phyloP scores from a whole-genome alignment of 345 rosid genomes.

The Gossypium thurberi region DNA sequence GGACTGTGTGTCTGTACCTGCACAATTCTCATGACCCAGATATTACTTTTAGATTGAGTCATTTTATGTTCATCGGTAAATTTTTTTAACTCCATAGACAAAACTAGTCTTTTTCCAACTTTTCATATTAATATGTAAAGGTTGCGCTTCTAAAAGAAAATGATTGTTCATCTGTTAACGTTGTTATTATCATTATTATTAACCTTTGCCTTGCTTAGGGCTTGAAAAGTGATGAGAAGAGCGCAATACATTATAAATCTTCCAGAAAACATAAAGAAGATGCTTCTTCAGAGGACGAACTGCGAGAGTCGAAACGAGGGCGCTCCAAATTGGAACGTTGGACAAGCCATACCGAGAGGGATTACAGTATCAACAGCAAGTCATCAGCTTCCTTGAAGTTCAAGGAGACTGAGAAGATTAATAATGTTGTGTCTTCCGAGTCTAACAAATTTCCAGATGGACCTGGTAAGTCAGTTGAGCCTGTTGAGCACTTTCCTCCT shows the following conservation, averaged over 20 bases:
- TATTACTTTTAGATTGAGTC: not conserved
- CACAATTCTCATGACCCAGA: not conserved
- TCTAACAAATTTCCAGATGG: conserved; percentile 28
- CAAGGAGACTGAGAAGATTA: conserved; percentile 47
- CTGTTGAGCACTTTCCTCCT: conserved; percentile 28
- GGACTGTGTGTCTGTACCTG: not conserved
- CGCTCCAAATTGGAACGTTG: conserved; percentile 91
- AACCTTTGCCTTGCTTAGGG: conserved; percentile 34
- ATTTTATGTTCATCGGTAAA: not conserved
- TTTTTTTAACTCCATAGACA: not conserved
- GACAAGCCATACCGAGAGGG: conserved; percentile 91
- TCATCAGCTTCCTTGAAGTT: conserved; percentile 54
- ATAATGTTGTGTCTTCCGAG: conserved; percentile 36
- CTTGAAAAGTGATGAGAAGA: conserved; percentile 40
- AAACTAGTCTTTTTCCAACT: not conserved
- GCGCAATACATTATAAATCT: conserved; percentile 33
- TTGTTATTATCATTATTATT: conserved; percentile 4
- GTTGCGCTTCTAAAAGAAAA: not conserved
- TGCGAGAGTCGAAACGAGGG: conserved; percentile 68
- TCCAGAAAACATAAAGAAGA: conserved; percentile 55
- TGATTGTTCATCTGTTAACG: conserved; percentile 2
- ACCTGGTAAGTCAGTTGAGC: conserved; percentile 30
- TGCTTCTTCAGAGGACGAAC: conserved; percentile 73
- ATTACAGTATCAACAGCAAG: conserved; percentile 45
- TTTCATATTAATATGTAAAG: not conserved